phyloP scores from a whole-genome alignment of 2,329 filamentous ascomycete genomes.

The Sclerotinia subarctica region DNA sequence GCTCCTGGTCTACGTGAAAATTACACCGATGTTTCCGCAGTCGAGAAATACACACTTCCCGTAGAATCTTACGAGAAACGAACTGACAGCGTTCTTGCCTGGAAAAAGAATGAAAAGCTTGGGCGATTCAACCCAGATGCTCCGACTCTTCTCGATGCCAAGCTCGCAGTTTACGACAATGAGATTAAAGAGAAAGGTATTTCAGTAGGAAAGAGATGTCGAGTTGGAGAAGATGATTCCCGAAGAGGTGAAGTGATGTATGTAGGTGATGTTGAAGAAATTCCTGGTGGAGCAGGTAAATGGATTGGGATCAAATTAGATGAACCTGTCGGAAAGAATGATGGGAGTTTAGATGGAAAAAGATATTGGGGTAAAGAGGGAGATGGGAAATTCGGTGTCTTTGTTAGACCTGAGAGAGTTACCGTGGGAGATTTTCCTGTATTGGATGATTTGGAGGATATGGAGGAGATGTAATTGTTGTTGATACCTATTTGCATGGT shows the following conservation, averaged over 20 bases:
- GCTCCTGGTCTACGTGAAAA: constrained; percentile 73
- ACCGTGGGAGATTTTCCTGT: constrained; percentile 71
- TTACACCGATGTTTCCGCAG: constrained; percentile 74
- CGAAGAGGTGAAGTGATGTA: constrained; percentile 67
- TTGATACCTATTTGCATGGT: neutral
- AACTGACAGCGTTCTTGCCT: constrained; percentile 83
- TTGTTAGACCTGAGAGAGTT: constrained; percentile 74
- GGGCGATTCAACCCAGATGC: constrained; percentile 91
- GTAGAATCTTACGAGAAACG: constrained; percentile 80
- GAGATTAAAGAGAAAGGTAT: constrained; percentile 71
- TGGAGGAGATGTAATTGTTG: constrained; percentile 63
- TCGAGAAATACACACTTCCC: constrained; percentile 91
- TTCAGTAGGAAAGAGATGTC: constrained; percentile 58
- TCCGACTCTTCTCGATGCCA: constrained; percentile 68
- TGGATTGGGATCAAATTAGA: constrained; percentile 77
- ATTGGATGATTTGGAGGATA: constrained; percentile 71
- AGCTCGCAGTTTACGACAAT: constrained; percentile 62
- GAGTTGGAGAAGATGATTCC: constrained; percentile 63
- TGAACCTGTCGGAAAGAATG: constrained; percentile 79
- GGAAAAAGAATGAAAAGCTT: constrained; percentile 94
- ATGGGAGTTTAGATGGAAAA: constrained; percentile 65
- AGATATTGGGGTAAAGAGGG: constrained; percentile 62
- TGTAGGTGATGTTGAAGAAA: constrained; percentile 71
- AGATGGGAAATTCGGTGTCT: constrained; percentile 64
- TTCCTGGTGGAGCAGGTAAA: constrained; percentile 59